phyloP scores from a whole-genome alignment of 441 rosid species.

The Gossypium trilobum region DNA sequence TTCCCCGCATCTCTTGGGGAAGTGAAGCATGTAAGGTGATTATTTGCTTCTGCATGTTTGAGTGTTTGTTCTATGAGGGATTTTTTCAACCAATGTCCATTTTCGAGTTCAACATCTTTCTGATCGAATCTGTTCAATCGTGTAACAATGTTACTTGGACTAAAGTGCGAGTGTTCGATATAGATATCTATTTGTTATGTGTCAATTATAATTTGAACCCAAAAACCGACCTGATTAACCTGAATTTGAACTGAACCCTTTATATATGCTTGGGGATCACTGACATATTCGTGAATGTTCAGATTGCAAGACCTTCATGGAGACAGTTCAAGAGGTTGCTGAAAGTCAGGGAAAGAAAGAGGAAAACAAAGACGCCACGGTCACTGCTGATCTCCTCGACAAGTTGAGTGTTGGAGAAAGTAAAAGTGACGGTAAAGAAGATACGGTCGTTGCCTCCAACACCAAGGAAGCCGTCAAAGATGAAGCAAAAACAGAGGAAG shows the following conservation, averaged over 20 bases:
- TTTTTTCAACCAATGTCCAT: background rate
- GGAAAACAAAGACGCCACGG: conserved; percentile 46
- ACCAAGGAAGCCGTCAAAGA: conserved; percentile 20
- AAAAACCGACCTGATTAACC: no score
- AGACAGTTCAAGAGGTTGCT: conserved; percentile 41
- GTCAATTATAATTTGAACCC: no score
- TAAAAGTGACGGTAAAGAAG: conserved; percentile 30
- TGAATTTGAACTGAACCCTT: background rate
- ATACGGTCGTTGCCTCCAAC: conserved; percentile 16
- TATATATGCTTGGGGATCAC: background rate
- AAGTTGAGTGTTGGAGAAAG: conserved; percentile 43
- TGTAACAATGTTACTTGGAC: background rate
- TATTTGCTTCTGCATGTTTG: background rate
- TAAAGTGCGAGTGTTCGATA: background rate
- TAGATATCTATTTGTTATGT: background rate
- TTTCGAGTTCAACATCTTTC: background rate
- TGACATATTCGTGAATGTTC: background rate
- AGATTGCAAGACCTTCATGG: conserved; percentile 62
- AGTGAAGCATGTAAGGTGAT: background rate
- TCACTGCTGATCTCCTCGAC: conserved; percentile 43
- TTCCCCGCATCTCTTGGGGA: background rate
- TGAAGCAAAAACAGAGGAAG: conserved; percentile 20
- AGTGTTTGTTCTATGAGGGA: background rate
- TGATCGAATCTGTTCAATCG: background rate
- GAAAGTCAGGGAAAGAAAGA: conserved; percentile 35